phyloP scores from a whole-genome alignment of 768 basidiomycete species.

The Omphalotus guepiniiformis region DNA sequence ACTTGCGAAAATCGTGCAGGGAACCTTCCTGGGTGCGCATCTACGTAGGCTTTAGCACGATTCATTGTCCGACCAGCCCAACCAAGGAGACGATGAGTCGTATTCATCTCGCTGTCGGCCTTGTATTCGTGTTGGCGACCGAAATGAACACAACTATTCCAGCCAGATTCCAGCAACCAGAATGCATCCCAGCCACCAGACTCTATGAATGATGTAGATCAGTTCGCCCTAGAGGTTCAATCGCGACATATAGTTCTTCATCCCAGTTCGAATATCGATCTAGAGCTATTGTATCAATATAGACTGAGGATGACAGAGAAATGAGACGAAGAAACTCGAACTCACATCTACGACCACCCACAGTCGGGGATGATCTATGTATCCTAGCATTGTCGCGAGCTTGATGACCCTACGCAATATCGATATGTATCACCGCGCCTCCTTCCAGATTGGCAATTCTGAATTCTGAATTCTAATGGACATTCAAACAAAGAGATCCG shows the following conservation, averaged over 20 bases:
- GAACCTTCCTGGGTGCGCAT: conserved; percentile 83
- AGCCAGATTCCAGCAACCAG: conserved; percentile 68
- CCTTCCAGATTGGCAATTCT: no score
- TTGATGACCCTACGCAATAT: conserved; percentile 89
- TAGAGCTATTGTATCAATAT: conserved; percentile 72
- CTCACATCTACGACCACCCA: conserved; percentile 77
- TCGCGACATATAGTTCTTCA: conserved; percentile 97
- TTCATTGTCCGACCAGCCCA: conserved; percentile 40
- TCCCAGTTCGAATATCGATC: conserved; percentile 79
- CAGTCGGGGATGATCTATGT: conserved; percentile 70
- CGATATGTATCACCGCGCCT: no score
- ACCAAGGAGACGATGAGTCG: conserved; percentile 74
- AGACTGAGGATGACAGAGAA: neutral
- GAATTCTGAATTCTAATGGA: no score
- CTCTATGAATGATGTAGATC: conserved; percentile 32
- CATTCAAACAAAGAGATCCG: no score
- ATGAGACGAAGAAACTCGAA: neutral
- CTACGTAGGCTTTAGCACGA: conserved; percentile 26
- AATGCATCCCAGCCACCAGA: conserved; percentile 86
- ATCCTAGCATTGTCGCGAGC: conserved; percentile 77
- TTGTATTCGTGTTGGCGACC: conserved; percentile 59
- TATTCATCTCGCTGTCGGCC: conserved; percentile 67
- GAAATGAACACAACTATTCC: conserved; percentile 74
- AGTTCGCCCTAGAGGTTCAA: conserved; percentile 36
- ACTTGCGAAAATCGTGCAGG: no score